Evolutionary conservation across 2,329 filamentous ascomycete species (phyloP).

Genomic region (Botrytis medusae): DNA sequence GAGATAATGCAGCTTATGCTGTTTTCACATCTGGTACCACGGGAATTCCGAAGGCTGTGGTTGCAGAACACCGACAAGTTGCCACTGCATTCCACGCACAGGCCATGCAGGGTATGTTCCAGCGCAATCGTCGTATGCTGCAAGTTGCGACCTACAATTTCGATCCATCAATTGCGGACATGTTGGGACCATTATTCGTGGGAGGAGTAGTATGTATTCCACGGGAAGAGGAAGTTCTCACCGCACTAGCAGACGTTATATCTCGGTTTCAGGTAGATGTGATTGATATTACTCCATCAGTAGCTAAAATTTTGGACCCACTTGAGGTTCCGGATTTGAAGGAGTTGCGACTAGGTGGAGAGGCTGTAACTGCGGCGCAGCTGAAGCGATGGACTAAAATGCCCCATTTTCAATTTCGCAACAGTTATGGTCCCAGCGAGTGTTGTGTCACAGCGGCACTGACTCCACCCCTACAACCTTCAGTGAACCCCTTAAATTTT

Average conservation of each 20-base stretch:
- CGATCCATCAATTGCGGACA: slow-evolving; percentile 28
- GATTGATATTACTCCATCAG: not conserved
- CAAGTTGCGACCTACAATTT: slow-evolving; percentile 29
- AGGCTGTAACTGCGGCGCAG: not conserved
- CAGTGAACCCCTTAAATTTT: not conserved
- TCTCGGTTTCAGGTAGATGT: not conserved
- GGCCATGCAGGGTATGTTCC: slow-evolving; percentile 6
- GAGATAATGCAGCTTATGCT: not conserved
- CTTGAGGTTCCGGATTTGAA: not conserved
- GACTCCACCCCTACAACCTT: not conserved
- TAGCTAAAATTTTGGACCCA: not conserved
- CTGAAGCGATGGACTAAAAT: not conserved
- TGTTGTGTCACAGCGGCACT: not conserved
- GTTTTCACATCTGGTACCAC: not conserved
- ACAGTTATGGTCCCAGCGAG: slow-evolving; percentile 23
- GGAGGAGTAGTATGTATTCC: slow-evolving; percentile 32
- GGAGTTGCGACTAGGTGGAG: not conserved
- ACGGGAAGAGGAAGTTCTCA: slow-evolving; percentile 24
- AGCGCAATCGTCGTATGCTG: slow-evolving; percentile 21
- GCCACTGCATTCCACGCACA: slow-evolving; percentile 13
- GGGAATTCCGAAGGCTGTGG: slow-evolving; percentile 23
- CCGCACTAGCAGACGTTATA: not conserved
- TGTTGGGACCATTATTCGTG: slow-evolving; percentile 25
- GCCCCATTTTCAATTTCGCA: slow-evolving; percentile 26
- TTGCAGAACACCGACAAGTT: slow-evolving; percentile 2